Base-by-base conservation (phyloP, 2,329 filamentous ascomycete genomes). In the Clathrospora elynae region DNA sequence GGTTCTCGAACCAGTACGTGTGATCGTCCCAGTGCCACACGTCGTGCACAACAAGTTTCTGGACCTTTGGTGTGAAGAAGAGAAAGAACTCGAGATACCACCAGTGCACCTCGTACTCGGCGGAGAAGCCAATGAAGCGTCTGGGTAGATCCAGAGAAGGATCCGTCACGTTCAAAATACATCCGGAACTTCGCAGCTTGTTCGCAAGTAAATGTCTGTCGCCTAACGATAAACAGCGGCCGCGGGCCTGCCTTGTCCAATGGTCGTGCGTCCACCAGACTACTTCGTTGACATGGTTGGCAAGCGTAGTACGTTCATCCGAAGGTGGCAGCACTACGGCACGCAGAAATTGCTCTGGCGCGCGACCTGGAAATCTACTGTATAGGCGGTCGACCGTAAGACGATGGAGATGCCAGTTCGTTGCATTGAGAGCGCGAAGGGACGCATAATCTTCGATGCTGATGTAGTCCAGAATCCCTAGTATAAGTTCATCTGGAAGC, bases 41-140 rank as follows among this genome's bases (percentile, higher is more conserved):
- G 12, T 49, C 41, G 19, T 24, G 14, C 10, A 52, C 24, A 4
- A 24, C 4, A 6, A 52, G 19, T 2, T 13, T 28, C 16, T 42
- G 26, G 10, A 49, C 38, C 3, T 34, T 44, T 10, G 46, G 49
- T 9, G 39, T 23, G 16, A 44, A 50, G 6, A 46, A 22, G 6
- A 53, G 14, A 11, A 50, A 53, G 29, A 44, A 44, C 11, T 53
- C 49, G 13, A 53, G 42, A 33, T 46, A 53, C 46, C 46, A 50
- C 42, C 42, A 42, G 10, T 46, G 32, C 5, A 35, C n/a, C 16
- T 46, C 32, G 9, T 14, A 17, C 14, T 35, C 31, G 3, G 22
- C 12, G 13, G 33, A 7, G 9, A 35, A 42, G 10, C 22, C 13
- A 13, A 42, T 22, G 37, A 42, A 46, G 17, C 34, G 32, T 19